A percentile compares a stretch with the other conserved stretches of the same genome.
phyloP scores from a whole-genome alignment of 306 rosid species.

The Glycyrrhiza uralensis region DNA sequence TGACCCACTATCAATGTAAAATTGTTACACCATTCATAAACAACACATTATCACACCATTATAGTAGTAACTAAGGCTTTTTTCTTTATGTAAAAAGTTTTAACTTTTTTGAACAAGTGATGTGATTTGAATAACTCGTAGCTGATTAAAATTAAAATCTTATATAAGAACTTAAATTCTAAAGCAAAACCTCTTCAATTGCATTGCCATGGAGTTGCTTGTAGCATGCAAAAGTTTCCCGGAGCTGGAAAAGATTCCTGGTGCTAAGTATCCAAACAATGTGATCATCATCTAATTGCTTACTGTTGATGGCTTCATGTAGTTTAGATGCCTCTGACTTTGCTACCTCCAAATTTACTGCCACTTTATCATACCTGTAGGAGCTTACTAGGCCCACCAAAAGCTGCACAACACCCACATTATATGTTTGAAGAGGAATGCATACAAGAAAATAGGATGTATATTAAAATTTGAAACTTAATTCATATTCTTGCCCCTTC shows the following conservation, averaged over 20 bases:
- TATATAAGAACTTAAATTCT: not conserved
- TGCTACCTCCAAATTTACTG: slow-evolving; percentile 49
- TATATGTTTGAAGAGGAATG: not conserved
- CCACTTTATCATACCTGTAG: slow-evolving; percentile 67
- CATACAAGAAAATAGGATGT: not conserved
- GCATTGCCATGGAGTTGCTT: slow-evolving; percentile 50
- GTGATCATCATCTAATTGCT: slow-evolving; percentile 59
- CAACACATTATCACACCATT: not conserved
- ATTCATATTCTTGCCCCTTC: not conserved
- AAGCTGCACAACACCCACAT: slow-evolving; percentile 50
- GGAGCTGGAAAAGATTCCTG: slow-evolving; percentile 79
- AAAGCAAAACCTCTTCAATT: slow-evolving; percentile 59
- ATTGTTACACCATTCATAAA: not conserved
- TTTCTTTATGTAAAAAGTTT: not conserved
- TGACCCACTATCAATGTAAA: not conserved
- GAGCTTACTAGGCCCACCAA: slow-evolving; percentile 76
- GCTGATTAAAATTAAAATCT: not conserved
- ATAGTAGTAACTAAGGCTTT: not conserved
- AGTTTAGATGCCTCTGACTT: slow-evolving; percentile 59
- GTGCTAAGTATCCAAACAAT: slow-evolving; percentile 73
- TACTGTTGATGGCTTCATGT: slow-evolving; percentile 58
- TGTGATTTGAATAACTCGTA: not conserved
- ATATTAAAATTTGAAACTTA: not conserved
- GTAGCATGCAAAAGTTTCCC: slow-evolving; percentile 70
- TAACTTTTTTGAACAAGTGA: not conserved